phyloP scores from a whole-genome alignment of 169 alveolate genomes.

The Plasmodium blacklocki region DNA sequence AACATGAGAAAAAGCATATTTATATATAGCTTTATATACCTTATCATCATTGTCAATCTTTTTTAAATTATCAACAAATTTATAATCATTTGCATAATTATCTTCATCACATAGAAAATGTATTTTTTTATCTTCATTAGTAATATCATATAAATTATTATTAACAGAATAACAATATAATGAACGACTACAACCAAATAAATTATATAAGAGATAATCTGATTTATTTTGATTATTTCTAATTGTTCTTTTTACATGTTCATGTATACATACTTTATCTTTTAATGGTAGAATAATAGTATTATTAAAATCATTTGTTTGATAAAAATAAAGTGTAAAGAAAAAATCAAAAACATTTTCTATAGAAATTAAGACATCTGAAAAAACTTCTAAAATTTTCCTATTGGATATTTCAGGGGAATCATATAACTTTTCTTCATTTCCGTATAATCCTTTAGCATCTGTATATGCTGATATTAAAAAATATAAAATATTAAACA shows the following conservation, averaged over 20 bases:
- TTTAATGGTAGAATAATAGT: constrained; percentile 27
- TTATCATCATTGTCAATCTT: constrained; percentile 34
- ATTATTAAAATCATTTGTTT: constrained; percentile 45
- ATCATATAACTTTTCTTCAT: constrained; percentile 66
- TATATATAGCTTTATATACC: constrained; percentile 61
- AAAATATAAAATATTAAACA: constrained; percentile 60
- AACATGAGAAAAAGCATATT: constrained; percentile 63
- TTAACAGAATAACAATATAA: constrained; percentile 61
- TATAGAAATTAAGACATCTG: constrained; percentile 47
- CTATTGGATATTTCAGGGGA: constrained; percentile 50
- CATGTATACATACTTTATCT: constrained; percentile 68
- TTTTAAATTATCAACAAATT: constrained; percentile 40
- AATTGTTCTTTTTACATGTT: constrained; percentile 61
- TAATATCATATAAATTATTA: constrained; percentile 62
- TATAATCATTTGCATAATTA: constrained; percentile 33
- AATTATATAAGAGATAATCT: constrained; percentile 51
- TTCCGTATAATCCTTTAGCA: constrained; percentile 49
- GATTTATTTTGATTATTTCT: constrained; percentile 62
- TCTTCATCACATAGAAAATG: constrained; percentile 43
- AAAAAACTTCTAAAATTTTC: constrained; percentile 62
- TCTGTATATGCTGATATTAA: constrained; percentile 43
- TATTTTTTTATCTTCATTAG: constrained; percentile 3
- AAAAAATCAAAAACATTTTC: constrained; percentile 63
- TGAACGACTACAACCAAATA: constrained; percentile 62
- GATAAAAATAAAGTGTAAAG: constrained; percentile 63